phyloP scores from a whole-genome alignment of 2,329 filamentous ascomycete genomes.

The Pseudogymnoascus sp. region DNA sequence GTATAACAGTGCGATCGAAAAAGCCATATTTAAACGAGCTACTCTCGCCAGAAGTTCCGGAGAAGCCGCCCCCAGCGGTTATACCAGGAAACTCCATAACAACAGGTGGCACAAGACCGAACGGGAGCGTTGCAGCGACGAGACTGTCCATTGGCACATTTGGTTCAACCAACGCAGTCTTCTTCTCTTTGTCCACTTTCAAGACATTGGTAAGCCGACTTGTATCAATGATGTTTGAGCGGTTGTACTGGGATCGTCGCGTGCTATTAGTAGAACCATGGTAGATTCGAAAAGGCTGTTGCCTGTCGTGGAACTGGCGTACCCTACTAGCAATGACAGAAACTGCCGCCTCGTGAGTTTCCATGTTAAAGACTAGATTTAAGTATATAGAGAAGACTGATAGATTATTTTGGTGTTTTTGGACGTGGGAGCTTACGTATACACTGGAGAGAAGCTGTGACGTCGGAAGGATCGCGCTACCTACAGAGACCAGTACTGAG shows the following conservation, averaged over 20 bases:
- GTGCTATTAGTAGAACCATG: constrained; percentile 50
- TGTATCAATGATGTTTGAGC: constrained; percentile 38
- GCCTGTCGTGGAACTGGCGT: constrained; percentile 37
- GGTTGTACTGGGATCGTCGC: constrained; percentile 18
- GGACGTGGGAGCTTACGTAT: not conserved
- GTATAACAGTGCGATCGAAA: constrained; percentile 55
- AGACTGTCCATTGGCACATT: constrained; percentile 62
- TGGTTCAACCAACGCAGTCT: constrained; percentile 51
- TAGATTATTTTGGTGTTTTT: not conserved
- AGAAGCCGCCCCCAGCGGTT: constrained; percentile 58
- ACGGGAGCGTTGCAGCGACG: constrained; percentile 45
- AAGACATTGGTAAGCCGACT: constrained; percentile 39
- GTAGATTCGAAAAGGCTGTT: constrained; percentile 44
- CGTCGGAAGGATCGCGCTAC: not conserved
- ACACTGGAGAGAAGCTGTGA: not conserved
- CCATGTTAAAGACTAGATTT: constrained; percentile 13
- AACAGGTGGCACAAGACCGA: constrained; percentile 52
- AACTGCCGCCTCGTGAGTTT: constrained; percentile 35
- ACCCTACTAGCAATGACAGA: constrained; percentile 37
- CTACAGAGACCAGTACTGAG: not conserved
- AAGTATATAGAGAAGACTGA: not conserved
- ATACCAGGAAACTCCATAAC: constrained; percentile 68
- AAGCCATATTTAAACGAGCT: constrained; percentile 58
- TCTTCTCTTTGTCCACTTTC: constrained; percentile 32
- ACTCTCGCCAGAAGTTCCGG: constrained; percentile 59